A percentile compares a stretch with the other conserved stretches of the same genome.
Conservation (phyloP, 176 grass and related monocot genomes). For the Zoysia japonica region DNA sequence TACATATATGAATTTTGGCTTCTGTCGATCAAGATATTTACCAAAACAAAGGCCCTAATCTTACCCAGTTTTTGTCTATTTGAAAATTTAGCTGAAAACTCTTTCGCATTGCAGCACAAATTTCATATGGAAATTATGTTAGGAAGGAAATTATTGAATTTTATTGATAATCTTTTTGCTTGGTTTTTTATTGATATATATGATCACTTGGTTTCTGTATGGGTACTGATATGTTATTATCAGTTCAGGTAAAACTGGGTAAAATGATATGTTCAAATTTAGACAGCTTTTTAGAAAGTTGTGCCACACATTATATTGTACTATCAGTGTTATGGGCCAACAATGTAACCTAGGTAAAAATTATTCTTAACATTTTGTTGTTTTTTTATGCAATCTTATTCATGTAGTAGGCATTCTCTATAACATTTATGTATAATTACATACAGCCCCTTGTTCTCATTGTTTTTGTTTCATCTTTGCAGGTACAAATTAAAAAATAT, state of each 20-base stretch:
- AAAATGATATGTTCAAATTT: background rate
- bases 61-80: background rate
- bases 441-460: constrained; percentile 18
- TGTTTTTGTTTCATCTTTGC: constrained; percentile 31
- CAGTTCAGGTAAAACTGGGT: background rate
- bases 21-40: background rate
- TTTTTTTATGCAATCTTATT: constrained; percentile 20
- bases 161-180: background rate
- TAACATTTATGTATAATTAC: background rate
- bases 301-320: background rate
- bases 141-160: constrained; percentile 1
- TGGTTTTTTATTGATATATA: constrained; percentile 3
- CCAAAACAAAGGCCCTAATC: background rate
- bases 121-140: background rate
- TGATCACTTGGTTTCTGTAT: constrained; percentile 5
- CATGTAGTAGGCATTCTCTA: background rate
- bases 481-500: constrained; percentile 96
- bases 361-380: constrained; percentile 6
- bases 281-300: background rate
- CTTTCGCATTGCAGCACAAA: background rate
- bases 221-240: background rate
- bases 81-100: background rate
- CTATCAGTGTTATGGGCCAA: background rate
- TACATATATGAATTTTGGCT: background rate
- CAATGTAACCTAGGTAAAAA: constrained; percentile 10